Evolutionary conservation across 371 early-diverging fungal species (phyloP), one percentile per base, ranked within the genome.

Genomic region (Apophysomyces variabilis): DNA sequence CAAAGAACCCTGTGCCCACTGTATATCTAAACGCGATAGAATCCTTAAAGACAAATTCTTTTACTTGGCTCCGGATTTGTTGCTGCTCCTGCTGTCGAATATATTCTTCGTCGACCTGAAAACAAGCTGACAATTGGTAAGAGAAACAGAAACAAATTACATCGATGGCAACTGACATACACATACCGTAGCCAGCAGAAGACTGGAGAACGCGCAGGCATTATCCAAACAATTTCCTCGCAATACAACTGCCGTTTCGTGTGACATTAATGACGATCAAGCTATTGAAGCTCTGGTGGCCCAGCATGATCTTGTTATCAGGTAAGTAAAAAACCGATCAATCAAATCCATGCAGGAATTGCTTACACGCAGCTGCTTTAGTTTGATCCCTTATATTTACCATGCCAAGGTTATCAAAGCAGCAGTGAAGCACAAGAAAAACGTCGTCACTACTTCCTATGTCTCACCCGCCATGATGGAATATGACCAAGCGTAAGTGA

Each of bases 1-100:
- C 14, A 3, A 43, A 32, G 9, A 4, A 36, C 1, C 38, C 16
- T 32, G 36, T 26, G 7, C 1, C 8, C 1, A 35, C 16, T 26
- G 59, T 1, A 35, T 59, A 35, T 11, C 38, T 38, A 38, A 60
- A 12, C 6, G 9, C 12, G 8, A 60, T 5, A 45, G 13, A 0
- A 13, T n/a, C 57, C 32, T 44, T 16, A 61, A 66, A 93, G 92
- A 77, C 87, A 90, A 65, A 93, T 97, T 64, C 88, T 98, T 61
- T 90, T 98, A 60, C 92, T 99, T 60, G 99, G 99, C 63, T 96
- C 98, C 37, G 99, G 99, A 62, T 98, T 93, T 76, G 99, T 99
- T 47, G 95, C 98, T 65, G 95, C 92, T 63, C 99, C 99, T 44
- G 87, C 95, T 73, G 96, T 94, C 47, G 96, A 97, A 73, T 96